Conservation (phyloP, 139 green algal species). For the Zygnema circumcarinatum region DNA sequence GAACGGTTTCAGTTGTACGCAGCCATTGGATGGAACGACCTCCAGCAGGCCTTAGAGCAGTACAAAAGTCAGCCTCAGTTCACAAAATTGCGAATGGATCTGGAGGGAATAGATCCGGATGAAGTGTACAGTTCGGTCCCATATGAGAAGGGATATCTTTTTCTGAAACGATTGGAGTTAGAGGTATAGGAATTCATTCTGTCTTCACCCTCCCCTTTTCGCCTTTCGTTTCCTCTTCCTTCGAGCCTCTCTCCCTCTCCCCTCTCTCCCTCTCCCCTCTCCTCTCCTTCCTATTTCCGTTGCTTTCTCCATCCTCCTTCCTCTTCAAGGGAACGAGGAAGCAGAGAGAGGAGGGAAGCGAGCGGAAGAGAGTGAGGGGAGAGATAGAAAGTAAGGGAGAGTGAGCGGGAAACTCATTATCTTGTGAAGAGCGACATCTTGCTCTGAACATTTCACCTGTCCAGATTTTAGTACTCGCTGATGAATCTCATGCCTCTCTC, state of each 20-base stretch:
- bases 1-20: background rate
- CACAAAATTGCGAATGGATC: background rate
- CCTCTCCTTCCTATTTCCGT: background rate
- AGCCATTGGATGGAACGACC: background rate
- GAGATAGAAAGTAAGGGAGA: background rate
- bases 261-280: too few species aligned
- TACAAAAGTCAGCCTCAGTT: background rate
- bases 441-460: too few species aligned
- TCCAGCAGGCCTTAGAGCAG: background rate
- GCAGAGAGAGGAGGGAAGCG: background rate
- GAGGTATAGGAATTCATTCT: too few species aligned
- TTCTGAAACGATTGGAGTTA: background rate
- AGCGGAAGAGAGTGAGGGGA: background rate
- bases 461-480: too few species aligned
- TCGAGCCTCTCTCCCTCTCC: too few species aligned
- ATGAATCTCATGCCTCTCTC: background rate
- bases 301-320: background rate
- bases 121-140: background rate
- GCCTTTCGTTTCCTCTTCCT: too few species aligned
- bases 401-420: too few species aligned
- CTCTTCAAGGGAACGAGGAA: background rate
- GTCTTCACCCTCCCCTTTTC: background rate
- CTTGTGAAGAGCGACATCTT: too few species aligned
- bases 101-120: constrained; percentile 7
- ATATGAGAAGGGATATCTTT: constrained; percentile 19